A percentile compares a stretch with the other conserved stretches of the same genome.
phyloP scores from a whole-genome alignment of 108 stramenopile genomes.

The Cyclotella sp. region DNA sequence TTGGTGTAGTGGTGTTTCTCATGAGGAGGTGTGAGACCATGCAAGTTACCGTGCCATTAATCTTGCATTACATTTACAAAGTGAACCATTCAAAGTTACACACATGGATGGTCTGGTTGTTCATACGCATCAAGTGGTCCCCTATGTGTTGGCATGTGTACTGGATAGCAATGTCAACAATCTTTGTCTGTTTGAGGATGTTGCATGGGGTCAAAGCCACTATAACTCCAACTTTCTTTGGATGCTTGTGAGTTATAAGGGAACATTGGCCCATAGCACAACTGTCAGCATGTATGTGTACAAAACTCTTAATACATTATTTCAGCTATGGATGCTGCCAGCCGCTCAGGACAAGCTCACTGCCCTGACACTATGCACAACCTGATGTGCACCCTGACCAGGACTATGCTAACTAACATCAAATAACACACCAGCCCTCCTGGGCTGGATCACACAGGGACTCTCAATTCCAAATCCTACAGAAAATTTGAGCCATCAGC shows the following conservation, averaged over 20 bases:
- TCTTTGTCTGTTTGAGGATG: neutral
- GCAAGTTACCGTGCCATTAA: conserved; percentile 30
- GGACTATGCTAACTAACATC: too few relatives aligned
- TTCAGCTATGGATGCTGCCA: neutral
- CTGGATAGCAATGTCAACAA: neutral
- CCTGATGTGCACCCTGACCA: too few relatives aligned
- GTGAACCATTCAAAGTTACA: conserved; percentile 2
- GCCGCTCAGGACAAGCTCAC: neutral
- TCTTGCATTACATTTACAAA: conserved; percentile 33
- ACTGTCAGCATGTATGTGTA: conserved; percentile 33
- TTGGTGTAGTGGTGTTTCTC: conserved; percentile 5
- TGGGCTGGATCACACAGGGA: too few relatives aligned
- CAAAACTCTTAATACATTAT: conserved; percentile 1
- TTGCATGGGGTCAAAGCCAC: neutral
- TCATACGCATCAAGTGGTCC: neutral
- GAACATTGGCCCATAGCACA: conserved; percentile 20
- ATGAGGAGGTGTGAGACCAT: conserved; percentile 24
- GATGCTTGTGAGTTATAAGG: neutral
- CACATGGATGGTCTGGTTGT: conserved; percentile 22
- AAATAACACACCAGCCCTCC: too few relatives aligned
- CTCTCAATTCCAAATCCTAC: too few relatives aligned
- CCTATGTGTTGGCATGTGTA: conserved; percentile 8
- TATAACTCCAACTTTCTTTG: neutral
- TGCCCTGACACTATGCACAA: too few relatives aligned
- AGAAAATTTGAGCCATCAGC: too few relatives aligned